Percentiles rank a stretch among this genome's conserved stretches.
phyloP scores from a whole-genome alignment of 192 early-diverging fungal species.

The Entomortierella chlamydospora region DNA sequence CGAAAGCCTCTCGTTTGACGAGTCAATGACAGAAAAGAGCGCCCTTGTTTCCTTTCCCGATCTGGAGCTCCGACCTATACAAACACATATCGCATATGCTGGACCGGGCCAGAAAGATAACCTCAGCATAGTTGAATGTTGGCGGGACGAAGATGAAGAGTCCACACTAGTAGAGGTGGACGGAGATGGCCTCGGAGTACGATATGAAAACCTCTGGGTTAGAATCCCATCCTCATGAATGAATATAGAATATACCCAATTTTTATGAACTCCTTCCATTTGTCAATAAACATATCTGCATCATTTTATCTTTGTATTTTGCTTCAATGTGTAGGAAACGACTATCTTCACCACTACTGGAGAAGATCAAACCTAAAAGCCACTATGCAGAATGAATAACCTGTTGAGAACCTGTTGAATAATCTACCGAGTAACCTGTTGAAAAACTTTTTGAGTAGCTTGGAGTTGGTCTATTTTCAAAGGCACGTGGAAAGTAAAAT shows the following conservation, averaged over 20 bases:
- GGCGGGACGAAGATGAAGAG: slow-evolving; percentile 38
- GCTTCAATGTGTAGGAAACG: no score
- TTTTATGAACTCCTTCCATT: neutral
- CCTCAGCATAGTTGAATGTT: slow-evolving; percentile 34
- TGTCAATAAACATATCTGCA: slow-evolving; percentile 6
- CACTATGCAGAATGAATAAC: no score
- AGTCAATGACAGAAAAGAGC: slow-evolving; percentile 26
- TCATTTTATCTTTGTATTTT: no score
- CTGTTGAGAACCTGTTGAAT: no score
- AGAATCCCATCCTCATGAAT: slow-evolving; percentile 36
- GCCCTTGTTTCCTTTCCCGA: slow-evolving; percentile 37
- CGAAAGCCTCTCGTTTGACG: slow-evolving; percentile 23
- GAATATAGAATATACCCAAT: neutral
- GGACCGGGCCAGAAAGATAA: slow-evolving; percentile 26
- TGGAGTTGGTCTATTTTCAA: no score
- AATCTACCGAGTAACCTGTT: no score
- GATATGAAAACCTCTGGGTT: slow-evolving; percentile 25
- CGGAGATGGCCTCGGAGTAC: slow-evolving; percentile 33
- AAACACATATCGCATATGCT: slow-evolving; percentile 27
- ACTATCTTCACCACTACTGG: no score
- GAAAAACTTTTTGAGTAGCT: no score
- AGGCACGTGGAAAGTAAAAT: no score
- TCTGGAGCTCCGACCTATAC: slow-evolving; percentile 24
- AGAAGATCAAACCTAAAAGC: no score
- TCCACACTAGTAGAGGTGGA: slow-evolving; percentile 27